These are phyloP conservation scores for Gossypium schwendimanii DNA, from an alignment of 441 rosid genomes.

Conservation along the genomic window DNA sequence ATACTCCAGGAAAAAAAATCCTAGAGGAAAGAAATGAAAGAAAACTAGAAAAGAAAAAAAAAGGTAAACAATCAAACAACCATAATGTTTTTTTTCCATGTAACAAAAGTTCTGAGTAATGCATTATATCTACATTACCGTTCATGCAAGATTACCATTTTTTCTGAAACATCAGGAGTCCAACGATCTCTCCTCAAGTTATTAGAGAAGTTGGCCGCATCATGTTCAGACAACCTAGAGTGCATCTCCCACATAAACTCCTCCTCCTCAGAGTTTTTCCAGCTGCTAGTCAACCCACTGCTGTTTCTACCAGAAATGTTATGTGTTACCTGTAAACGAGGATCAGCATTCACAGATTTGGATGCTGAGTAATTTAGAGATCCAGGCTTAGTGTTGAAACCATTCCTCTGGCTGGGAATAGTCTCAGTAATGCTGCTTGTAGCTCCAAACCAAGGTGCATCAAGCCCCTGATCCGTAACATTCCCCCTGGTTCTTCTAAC, in stretches of 20 bases:
- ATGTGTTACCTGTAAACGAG: slow-evolving; percentile 31
- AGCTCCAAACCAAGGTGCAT: slow-evolving; percentile 52
- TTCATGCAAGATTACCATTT: slow-evolving; percentile 47
- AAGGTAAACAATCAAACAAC: not conserved
- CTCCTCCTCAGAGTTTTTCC: slow-evolving; percentile 95
- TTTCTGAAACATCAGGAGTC: slow-evolving; percentile 55
- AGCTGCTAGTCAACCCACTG: slow-evolving; percentile 51
- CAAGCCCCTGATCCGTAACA: slow-evolving; percentile 47
- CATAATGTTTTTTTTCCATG: not conserved
- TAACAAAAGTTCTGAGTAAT: not conserved
- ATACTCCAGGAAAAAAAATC: not conserved
- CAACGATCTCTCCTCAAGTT: slow-evolving; percentile 48
- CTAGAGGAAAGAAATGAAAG: not conserved
- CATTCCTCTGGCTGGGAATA: slow-evolving; percentile 57
- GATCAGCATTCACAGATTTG: slow-evolving; percentile 40
- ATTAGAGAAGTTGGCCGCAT: slow-evolving; percentile 35
- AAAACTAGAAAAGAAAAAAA: not conserved
- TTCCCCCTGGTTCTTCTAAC: slow-evolving; percentile 53
- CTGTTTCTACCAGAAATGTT: slow-evolving; percentile 37
- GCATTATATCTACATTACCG: not conserved
- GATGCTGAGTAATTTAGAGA: slow-evolving; percentile 34
- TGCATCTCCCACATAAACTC: slow-evolving; percentile 96
- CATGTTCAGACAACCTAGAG: slow-evolving; percentile 59
- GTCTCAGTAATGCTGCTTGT: slow-evolving; percentile 43
- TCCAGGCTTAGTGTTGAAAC: slow-evolving; percentile 47